Evolutionary conservation across 768 basidiomycete genomes (phyloP).

Genomic region (Pulveroboletus frians): DNA sequence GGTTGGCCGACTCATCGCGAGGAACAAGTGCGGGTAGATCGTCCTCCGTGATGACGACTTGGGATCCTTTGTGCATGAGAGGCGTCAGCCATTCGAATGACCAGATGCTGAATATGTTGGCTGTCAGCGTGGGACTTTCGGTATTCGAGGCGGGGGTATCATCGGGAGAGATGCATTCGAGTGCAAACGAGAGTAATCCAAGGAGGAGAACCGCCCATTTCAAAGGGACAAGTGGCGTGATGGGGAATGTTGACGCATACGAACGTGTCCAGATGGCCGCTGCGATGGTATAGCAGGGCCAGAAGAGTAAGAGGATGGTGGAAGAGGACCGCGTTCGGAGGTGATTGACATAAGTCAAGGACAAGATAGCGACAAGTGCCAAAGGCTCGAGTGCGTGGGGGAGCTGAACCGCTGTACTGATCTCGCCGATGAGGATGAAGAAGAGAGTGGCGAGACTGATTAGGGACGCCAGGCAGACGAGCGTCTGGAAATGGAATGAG

Average conservation of each 20-base stretch:
- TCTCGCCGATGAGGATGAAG: constrained; percentile 34
- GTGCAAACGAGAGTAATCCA: constrained; percentile 48
- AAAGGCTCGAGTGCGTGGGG: constrained; percentile 56
- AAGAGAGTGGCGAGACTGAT: constrained; percentile 42
- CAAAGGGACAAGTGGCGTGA: constrained; percentile 37
- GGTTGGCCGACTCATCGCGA: constrained; percentile 61
- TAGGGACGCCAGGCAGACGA: constrained; percentile 44
- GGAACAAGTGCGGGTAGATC: constrained; percentile 76
- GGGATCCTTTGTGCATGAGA: constrained; percentile 64
- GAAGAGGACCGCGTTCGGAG: constrained; percentile 66
- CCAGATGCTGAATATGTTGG: constrained; percentile 80
- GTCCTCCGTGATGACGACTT: constrained; percentile 69
- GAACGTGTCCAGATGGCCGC: constrained; percentile 61
- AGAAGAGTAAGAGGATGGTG: constrained; percentile 71
- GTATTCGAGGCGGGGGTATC: constrained; percentile 35
- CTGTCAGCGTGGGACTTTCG: constrained; percentile 69
- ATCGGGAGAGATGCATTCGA: constrained; percentile 72
- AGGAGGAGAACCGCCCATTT: constrained; percentile 41
- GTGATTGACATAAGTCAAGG: constrained; percentile 65
- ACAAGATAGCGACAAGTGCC: constrained; percentile 42
- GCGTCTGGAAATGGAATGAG: constrained; percentile 33
- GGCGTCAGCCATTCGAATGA: constrained; percentile 86
- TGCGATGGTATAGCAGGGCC: constrained; percentile 59
- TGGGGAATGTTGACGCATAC: constrained; percentile 28
- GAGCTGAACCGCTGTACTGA: constrained; percentile 38